These are phyloP conservation scores for Phoma sp. DNA, from an alignment of 2,329 filamentous ascomycete species.

Conservation along the genomic window DNA sequence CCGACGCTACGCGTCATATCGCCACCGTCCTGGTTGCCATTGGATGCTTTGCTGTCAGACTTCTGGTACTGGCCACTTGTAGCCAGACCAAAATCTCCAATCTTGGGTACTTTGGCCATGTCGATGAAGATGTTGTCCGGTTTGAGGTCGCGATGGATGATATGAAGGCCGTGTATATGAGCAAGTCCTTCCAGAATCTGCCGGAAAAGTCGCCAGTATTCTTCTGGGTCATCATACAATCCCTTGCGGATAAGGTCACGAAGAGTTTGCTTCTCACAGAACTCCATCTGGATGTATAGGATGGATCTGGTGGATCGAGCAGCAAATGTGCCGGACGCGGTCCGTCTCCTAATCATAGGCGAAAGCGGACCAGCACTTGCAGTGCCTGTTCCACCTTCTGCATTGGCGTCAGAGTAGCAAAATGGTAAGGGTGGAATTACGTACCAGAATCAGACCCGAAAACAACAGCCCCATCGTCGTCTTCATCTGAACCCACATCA, in stretches of 20 bases:
- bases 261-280: slow-evolving; percentile 91
- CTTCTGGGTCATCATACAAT: slow-evolving; percentile 74
- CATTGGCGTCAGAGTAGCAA: slow-evolving; percentile 13
- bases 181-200: slow-evolving; percentile 89
- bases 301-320: slow-evolving; percentile 68
- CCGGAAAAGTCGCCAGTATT: slow-evolving; percentile 88
- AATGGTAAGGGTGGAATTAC: background rate
- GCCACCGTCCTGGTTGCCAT: slow-evolving; percentile 48
- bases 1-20: slow-evolving; percentile 75
- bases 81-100: slow-evolving; percentile 94
- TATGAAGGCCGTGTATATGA: slow-evolving; percentile 88
- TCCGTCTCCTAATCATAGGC: slow-evolving; percentile 44
- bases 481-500: slow-evolving; percentile 53
- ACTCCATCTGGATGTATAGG: slow-evolving; percentile 98
- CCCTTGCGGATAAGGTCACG: slow-evolving; percentile 83
- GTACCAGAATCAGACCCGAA: slow-evolving; percentile 50
- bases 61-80: slow-evolving; percentile 81
- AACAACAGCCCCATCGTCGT: slow-evolving; percentile 40
- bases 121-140: slow-evolving; percentile 99
- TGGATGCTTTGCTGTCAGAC: slow-evolving; percentile 57
- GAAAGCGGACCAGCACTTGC: slow-evolving; percentile 42
- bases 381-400: slow-evolving; percentile 56
- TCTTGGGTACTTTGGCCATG: slow-evolving; percentile 85
- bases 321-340: slow-evolving; percentile 56
- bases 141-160: slow-evolving; percentile 95